Evolutionary conservation across 257 asterid species (phyloP), one percentile per base, ranked within the genome.

Genomic region (Hygrophila difformis): DNA sequence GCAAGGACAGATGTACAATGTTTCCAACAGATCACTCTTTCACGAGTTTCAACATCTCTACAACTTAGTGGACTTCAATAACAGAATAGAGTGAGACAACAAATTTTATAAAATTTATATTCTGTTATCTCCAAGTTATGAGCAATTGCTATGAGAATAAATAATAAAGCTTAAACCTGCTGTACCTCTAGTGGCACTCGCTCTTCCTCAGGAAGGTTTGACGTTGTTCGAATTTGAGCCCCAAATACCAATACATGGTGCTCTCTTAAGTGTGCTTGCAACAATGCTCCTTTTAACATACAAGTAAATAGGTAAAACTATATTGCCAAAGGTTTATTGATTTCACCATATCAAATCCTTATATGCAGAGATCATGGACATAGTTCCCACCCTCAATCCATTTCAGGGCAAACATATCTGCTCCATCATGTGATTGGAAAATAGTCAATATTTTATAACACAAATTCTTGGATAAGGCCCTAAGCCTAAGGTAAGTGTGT

Each of bases 341-440:
- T 61, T 86, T 91, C 76, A 91, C 99, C 99, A 82, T 91, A 52
- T 91, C 99, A 95, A 96, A 91, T 31, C 63, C 99, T 74, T 23
- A 86, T 96, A 49, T 91, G 96, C 74, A 86, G 96, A 2, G 86
- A 86, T 52, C 96, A 91, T 28, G 86, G 79, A 86, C 95, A 42
- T 86, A 91, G 38, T 91, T 91, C 65, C 96, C 99, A 66, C 99
- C 96, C 57, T 91, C 96, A 1, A 82, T 86, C 99, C 99, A 86
- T 74, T 86, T 91, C 47, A n/a, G 83, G 95, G 68, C 86, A 96
- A 38, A 91, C 99, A 50, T 91, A 96, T 71, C 99, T 91, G 92
- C 66, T 77, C 55, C 56, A 60, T 47, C 31, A 56, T 53, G 39
- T 18, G 51, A 7, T 47, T 36, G 10, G 26, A 45, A 5, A 19